Conservation (phyloP, 2,329 filamentous ascomycete species). For the Bipolaris zeicola region DNA sequence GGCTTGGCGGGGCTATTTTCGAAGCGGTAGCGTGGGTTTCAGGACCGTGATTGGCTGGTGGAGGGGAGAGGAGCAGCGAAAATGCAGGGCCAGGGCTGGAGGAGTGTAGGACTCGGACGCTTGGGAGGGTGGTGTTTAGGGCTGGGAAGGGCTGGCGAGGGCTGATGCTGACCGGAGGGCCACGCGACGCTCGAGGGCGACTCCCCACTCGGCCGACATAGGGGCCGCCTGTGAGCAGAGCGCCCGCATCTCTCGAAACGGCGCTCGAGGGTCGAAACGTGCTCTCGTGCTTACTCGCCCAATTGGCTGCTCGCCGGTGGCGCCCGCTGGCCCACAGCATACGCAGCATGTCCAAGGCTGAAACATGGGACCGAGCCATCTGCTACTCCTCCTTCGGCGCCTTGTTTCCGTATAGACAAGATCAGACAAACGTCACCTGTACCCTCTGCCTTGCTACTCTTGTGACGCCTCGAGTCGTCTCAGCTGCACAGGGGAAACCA, state of each 20-base stretch:
- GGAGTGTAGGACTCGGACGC: no score
- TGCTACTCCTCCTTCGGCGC: conserved; percentile 11
- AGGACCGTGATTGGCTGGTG: conserved; percentile 9
- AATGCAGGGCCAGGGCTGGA: conserved; percentile 6
- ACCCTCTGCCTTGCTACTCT: background rate
- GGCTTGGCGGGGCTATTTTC: conserved; percentile 28
- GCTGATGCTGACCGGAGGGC: conserved; percentile 24
- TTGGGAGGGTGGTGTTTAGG: background rate
- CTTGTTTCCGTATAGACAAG: background rate
- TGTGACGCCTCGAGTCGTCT: background rate
- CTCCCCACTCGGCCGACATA: background rate
- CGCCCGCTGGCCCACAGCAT: conserved; percentile 1
- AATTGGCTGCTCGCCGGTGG: conserved; percentile 12
- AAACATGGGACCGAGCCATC: conserved; percentile 19
- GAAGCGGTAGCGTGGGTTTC: conserved; percentile 9
- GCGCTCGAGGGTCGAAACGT: conserved; percentile 27
- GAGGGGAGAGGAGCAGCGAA: conserved; percentile 1
- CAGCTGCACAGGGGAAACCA: conserved; percentile 1
- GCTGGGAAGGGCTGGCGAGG: conserved; percentile 13
- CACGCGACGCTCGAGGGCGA: conserved; percentile 16
- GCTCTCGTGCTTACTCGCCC: conserved; percentile 16
- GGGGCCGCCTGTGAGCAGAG: conserved; percentile 21
- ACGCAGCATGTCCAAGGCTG: conserved; percentile 10
- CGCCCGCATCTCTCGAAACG: conserved; percentile 12
- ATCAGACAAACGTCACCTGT: background rate